phyloP scores from a whole-genome alignment of 768 basidiomycete species.

The Gloeophyllum trabeum region DNA sequence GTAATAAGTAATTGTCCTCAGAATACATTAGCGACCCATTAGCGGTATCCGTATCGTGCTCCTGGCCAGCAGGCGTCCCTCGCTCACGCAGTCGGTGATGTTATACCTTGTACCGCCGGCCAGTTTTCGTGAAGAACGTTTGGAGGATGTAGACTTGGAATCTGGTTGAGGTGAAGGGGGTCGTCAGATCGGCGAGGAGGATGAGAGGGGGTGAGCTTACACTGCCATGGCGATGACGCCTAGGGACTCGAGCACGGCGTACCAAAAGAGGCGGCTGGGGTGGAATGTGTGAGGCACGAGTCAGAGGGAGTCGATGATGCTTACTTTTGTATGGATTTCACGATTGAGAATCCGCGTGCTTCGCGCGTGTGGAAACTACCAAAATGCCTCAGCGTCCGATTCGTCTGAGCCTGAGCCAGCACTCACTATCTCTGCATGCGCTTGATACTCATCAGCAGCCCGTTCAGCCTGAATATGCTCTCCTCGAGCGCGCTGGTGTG shows the following conservation, averaged over 20 bases:
- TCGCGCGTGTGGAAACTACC: constrained; percentile 88
- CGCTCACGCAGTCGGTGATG: no score
- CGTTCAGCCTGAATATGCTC: constrained; percentile 85
- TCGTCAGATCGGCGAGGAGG: not conserved
- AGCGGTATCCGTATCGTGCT: constrained; percentile 3
- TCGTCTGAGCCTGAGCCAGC: not conserved
- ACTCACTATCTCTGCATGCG: constrained; percentile 89
- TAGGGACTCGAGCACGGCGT: constrained; percentile 70
- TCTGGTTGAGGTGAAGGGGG: constrained; percentile 26
- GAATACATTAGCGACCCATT: not conserved
- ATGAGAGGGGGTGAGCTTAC: constrained; percentile 34
- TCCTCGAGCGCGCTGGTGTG: constrained; percentile 93
- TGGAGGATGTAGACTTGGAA: constrained; percentile 87
- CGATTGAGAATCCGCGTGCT: constrained; percentile 87
- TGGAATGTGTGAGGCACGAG: constrained; percentile 4
- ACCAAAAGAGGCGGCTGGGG: constrained; percentile 84
- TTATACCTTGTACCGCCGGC: constrained; percentile 82
- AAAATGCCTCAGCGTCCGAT: not conserved
- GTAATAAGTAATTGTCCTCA: not conserved
- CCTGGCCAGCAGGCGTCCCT: no score
- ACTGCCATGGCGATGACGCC: constrained; percentile 79
- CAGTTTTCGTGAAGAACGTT: constrained; percentile 95
- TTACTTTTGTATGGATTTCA: constrained; percentile 83
- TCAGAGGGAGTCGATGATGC: constrained; percentile 6
- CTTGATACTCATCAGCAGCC: constrained; percentile 82